phyloP scores from a whole-genome alignment of 139 green algal species.

The Chlorella vulgaris region DNA sequence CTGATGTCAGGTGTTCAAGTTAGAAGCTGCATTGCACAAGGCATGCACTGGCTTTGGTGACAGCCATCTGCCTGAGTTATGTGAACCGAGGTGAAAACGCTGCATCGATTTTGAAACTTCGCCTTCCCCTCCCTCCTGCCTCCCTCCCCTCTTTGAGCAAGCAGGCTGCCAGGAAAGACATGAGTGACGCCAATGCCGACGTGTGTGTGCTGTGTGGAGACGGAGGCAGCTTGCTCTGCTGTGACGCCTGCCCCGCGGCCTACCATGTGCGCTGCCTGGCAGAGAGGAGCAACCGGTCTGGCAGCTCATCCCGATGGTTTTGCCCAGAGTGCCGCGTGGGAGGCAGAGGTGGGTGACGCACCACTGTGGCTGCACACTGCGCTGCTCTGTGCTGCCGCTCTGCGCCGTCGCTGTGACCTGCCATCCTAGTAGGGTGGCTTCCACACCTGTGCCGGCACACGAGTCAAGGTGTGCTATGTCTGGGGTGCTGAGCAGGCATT shows the following conservation, averaged over 20 bases:
- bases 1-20: no score
- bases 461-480: no score
- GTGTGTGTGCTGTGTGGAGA: constrained; percentile 80
- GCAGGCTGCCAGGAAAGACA: constrained; percentile 1
- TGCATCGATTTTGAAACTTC: no score
- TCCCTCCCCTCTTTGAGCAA: no score
- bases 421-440: no score
- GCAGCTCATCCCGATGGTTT: constrained; percentile 66
- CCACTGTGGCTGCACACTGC: not conserved
- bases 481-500: not conserved
- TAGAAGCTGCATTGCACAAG: no score
- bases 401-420: no score
- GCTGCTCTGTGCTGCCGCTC: not conserved
- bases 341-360: constrained; percentile 49
- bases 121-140: no score
- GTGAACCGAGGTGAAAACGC: no score
- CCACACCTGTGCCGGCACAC: no score
- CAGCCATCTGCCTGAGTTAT: no score
- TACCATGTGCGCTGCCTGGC: constrained; percentile 88
- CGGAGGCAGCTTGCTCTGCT: constrained; percentile 88
- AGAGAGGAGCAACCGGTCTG: constrained; percentile 52
- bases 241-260: constrained; percentile 87
- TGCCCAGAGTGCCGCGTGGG: constrained; percentile 75
- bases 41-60: no score
- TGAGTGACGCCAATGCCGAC: constrained; percentile 65